Conservation (phyloP, 257 asterid species). For the Solanum boliviense region DNA sequence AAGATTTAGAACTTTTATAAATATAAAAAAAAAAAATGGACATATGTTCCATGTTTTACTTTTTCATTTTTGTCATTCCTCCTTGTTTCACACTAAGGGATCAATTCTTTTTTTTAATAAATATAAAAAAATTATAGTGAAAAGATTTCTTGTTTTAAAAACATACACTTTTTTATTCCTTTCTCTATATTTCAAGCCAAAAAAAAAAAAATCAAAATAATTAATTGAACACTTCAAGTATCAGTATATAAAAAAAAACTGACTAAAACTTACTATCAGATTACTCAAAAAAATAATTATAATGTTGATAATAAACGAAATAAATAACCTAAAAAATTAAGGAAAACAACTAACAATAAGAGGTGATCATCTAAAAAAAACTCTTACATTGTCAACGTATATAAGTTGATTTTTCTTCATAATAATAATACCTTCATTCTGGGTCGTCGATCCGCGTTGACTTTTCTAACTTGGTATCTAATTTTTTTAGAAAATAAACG, state of each 20-base stretch:
- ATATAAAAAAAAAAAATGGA: background rate
- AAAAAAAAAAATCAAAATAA: background rate
- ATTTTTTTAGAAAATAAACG: slow-evolving; percentile 74
- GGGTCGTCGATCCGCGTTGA: slow-evolving; percentile 81
- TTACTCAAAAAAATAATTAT: background rate
- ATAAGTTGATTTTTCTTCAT: background rate
- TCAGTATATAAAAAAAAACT: too few species aligned
- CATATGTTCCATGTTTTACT: background rate
- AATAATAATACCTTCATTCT: slow-evolving; percentile 54
- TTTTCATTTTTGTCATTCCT: background rate
- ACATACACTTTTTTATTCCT: background rate
- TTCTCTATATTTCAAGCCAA: background rate
- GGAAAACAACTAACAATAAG: background rate
- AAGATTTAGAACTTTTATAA: background rate
- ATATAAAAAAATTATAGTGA: background rate
- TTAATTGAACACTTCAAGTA: background rate
- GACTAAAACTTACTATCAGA: too few species aligned
- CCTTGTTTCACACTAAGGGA: background rate
- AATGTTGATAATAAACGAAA: background rate
- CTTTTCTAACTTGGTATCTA: slow-evolving; percentile 71
- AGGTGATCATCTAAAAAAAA: background rate
- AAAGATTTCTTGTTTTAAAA: background rate
- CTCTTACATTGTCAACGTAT: background rate
- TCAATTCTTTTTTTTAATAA: background rate
- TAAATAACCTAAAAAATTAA: background rate